phyloP scores from a whole-genome alignment of 2,329 filamentous ascomycete genomes.

The Exophiala mesophila region DNA sequence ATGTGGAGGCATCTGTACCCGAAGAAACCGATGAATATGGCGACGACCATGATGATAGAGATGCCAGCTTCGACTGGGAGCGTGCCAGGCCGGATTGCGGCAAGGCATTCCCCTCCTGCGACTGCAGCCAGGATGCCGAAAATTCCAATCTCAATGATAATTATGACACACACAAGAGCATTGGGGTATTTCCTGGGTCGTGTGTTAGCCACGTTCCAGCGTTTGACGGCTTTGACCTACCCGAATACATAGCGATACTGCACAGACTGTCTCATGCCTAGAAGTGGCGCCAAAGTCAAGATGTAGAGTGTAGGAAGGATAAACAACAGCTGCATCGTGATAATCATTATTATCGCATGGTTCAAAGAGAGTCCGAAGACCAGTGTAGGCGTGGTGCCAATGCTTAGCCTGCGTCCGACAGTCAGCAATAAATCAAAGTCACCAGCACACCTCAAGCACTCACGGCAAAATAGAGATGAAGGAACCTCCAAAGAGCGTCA shows the following conservation, averaged over 20 bases:
- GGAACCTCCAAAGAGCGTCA: conserved; percentile 29
- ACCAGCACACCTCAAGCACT: too few relatives aligned
- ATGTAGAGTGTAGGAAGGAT: conserved; percentile 7
- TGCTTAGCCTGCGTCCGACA: conserved; percentile 3
- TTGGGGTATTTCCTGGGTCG: conserved; percentile 8
- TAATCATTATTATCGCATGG: conserved; percentile 6
- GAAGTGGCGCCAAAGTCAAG: conserved; percentile 6
- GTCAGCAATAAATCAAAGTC: too few relatives aligned
- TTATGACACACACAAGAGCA: conserved; percentile 2
- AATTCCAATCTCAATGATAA: conserved; percentile 7
- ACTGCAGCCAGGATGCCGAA: conserved; percentile 8
- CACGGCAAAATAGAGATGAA: conserved; percentile 6
- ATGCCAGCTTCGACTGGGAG: conserved; percentile 6
- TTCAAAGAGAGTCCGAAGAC: conserved; percentile 9
- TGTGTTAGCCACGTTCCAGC: too few relatives aligned
- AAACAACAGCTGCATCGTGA: conserved; percentile 6
- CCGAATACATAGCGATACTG: conserved; percentile 11
- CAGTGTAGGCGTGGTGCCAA: conserved; percentile 6
- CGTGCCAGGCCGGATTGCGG: conserved; percentile 6
- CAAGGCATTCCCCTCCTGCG: conserved; percentile 6
- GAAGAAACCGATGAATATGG: conserved; percentile 8
- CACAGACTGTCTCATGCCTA: conserved; percentile 10
- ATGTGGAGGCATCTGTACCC: conserved; percentile 6
- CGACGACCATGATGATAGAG: conserved; percentile 6
- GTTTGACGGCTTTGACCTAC: conserved; percentile 2